Evolutionary conservation across 2,329 filamentous ascomycete genomes (phyloP).

Genomic region (Hymenoscyphus salicellus): DNA sequence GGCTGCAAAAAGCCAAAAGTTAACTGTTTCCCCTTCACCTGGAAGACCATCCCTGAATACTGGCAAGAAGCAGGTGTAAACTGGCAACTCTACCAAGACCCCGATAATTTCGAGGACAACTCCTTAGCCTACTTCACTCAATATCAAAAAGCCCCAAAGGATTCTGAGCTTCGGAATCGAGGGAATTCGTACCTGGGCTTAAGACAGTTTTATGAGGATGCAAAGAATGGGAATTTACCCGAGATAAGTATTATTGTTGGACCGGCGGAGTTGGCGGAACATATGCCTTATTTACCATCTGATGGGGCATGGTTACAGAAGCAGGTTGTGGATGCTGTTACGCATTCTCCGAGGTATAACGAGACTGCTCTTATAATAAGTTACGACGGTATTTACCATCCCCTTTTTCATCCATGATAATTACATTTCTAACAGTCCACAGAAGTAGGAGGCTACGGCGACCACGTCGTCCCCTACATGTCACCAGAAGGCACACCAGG

Average conservation of each 20-base stretch:
- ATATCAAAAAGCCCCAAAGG: slow-evolving; percentile 41
- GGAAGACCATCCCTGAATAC: slow-evolving; percentile 45
- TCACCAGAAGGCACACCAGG: slow-evolving; percentile 48
- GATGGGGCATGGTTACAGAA: slow-evolving; percentile 54
- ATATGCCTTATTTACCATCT: slow-evolving; percentile 49
- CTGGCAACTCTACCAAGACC: slow-evolving; percentile 47
- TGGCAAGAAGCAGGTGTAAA: slow-evolving; percentile 43
- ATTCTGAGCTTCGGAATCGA: slow-evolving; percentile 38
- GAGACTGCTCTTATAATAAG: slow-evolving; percentile 49
- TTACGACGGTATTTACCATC: slow-evolving; percentile 39
- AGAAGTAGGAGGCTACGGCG: slow-evolving; percentile 54
- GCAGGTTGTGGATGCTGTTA: slow-evolving; percentile 49
- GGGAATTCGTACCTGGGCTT: slow-evolving; percentile 39
- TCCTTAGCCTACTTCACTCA: slow-evolving; percentile 44
- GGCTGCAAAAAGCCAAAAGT: slow-evolving; percentile 28
- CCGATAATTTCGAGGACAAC: slow-evolving; percentile 47
- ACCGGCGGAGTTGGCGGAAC: slow-evolving; percentile 50
- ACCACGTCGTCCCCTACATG: slow-evolving; percentile 52
- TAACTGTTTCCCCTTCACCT: slow-evolving; percentile 47
- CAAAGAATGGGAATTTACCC: slow-evolving; percentile 49
- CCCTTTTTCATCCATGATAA: neutral
- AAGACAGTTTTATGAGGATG: slow-evolving; percentile 47
- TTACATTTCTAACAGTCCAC: slow-evolving; percentile 10
- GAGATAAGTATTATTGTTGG: slow-evolving; percentile 50
- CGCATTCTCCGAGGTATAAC: slow-evolving; percentile 47